Evolutionary conservation across 352 stramenopile species (phyloP), one percentile per base, ranked within the genome.

Genomic region (Phytophthora litchii): DNA sequence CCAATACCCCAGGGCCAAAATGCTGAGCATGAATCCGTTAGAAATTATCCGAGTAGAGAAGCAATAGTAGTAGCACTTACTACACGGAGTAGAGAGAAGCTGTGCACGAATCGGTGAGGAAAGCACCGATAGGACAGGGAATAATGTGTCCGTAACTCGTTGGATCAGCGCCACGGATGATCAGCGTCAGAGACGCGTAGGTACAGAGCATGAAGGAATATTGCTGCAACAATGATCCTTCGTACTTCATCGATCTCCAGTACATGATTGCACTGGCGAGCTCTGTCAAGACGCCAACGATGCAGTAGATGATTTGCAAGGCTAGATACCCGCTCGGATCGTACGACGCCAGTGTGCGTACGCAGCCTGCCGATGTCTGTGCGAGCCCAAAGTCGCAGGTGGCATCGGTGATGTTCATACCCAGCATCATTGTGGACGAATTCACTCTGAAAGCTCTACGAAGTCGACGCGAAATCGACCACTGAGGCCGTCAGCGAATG

Each of bases 21-120:
- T 74, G 45, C 70, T 75, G 46, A 21, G n/a, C n/a, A n/a, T n/a
- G n/a, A n/a, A n/a, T n/a, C n/a, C n/a, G n/a, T n/a, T n/a, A n/a
- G n/a, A n/a, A n/a, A n/a, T n/a, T n/a, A n/a, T n/a, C n/a, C n/a
- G n/a, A n/a, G n/a, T n/a, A n/a, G n/a, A n/a, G n/a, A n/a, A n/a
- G n/a, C n/a, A n/a, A n/a, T n/a, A n/a, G 29, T 4, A 13, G 6
- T 34, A 36, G 6, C 25, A 77, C 64, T 59, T 70, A 75, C 60
- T 58, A 76, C 14, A 76, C 63, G 1, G 66, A 69, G 53, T 76
- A 76, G 14, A 76, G 47, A 6, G 65, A 56, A 20, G 66, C 66
- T 0, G 70, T 73, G 48, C 70, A 78, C 4, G 70, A 70, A 36
- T 73, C 63, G 8, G 55, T 64, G 20, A 78, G 52, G 43, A 67